Base-by-base conservation (phyloP, 2,329 filamentous ascomycete species). In the Arthrocladium fulminans region DNA sequence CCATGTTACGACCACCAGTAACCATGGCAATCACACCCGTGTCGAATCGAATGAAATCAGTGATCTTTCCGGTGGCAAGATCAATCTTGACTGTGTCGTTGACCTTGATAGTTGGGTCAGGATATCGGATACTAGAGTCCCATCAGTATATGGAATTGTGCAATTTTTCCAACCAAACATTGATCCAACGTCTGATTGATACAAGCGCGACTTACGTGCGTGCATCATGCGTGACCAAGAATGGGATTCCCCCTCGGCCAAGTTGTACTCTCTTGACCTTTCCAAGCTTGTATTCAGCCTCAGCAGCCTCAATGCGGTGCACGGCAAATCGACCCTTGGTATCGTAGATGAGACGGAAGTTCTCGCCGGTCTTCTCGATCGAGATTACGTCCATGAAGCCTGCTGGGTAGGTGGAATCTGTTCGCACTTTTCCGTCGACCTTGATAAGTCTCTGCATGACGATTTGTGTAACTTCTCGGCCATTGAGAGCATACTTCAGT, bases 141-240 rank as follows among this genome's bases (percentile, higher is more conserved):
- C 52, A 61, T 72, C 63, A 70, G 69, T 64, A 65, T 59, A 54
- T 59, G 52, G 34, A 34, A 50, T 64, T 42, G n/a, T 37, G n/a
- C 10, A 64, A 60, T 63, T 58, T 60, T 62, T 61, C 60, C 60
- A 73, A 76, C 88, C 88, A 94, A 92, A 95, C 80, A 86, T 92
- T 94, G 88, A 87, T 90, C 88, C 90, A 96, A 96, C 90, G 90
- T 84, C 90, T 96, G 90, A 96, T 89, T 92, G 89, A 96, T 88
- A 85, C 86, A 77, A 76, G 81, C 64, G 62, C 62, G 65, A 97
- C 90, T 95, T 80, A 98, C 90, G 92, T 98, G 88, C 92, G 86
- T 78, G 92, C 92, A 92, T 98, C 92, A 87, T 98, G 92, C 89
- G 92, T 98, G 87, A 98, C 92, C 88, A 97, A 96, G 89, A 95